Conservation (phyloP, 2,329 filamentous ascomycete genomes). For the Penicillium brasilianum region DNA sequence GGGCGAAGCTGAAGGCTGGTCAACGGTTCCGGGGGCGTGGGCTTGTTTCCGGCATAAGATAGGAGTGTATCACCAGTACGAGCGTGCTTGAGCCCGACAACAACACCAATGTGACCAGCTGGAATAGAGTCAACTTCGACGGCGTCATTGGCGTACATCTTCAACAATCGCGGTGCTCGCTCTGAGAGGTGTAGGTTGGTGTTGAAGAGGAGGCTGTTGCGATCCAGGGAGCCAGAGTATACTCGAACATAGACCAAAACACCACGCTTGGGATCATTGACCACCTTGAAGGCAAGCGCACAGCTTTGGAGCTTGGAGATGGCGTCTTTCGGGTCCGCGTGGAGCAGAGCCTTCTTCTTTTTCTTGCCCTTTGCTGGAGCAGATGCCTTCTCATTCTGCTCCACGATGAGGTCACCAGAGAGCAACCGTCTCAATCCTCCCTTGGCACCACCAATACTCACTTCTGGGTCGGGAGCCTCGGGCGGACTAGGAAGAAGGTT, state of each 20-base stretch:
- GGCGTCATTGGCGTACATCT: constrained; percentile 87
- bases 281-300: constrained; percentile 87
- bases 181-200: constrained; percentile 82
- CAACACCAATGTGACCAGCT: constrained; percentile 90
- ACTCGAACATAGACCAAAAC: constrained; percentile 91
- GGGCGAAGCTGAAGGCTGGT: constrained; percentile 81
- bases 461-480: constrained; percentile 78
- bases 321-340: constrained; percentile 53
- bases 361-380: constrained; percentile 46
- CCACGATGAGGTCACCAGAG: constrained; percentile 51
- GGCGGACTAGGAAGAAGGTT: constrained; percentile 84
- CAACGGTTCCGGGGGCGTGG: constrained; percentile 69
- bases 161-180: constrained; percentile 77
- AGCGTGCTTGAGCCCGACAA: constrained; percentile 87
- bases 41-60: constrained; percentile 68
- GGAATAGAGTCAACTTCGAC: constrained; percentile 80
- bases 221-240: constrained; percentile 80
- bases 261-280: constrained; percentile 82
- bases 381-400: constrained; percentile 39
- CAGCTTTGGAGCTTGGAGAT: constrained; percentile 70
- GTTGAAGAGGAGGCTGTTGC: constrained; percentile 80
- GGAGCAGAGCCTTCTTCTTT: constrained; percentile 47
- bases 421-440: constrained; percentile 60
- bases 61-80: constrained; percentile 92
- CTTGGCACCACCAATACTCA: constrained; percentile 66